Evolutionary conservation across 805 yeast species (phyloP), one percentile per base, ranked within the genome.

Genomic region (Candida germanica): DNA sequence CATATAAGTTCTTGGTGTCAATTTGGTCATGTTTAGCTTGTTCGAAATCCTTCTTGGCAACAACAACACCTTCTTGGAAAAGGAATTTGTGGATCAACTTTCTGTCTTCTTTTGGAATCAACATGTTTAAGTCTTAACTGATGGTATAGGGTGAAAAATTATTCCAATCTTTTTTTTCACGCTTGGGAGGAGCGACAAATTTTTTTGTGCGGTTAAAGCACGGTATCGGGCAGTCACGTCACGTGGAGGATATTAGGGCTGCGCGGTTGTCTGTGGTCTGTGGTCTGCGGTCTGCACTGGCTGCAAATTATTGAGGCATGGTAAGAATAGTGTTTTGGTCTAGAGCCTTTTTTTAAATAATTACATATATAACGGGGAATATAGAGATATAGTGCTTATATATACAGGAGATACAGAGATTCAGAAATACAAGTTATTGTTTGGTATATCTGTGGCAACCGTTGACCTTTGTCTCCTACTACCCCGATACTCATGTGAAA

Each of bases 81-180:
- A 93, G 93, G 86, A 89, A 84, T 74, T 82, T 86, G 94, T 88
- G 96, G 74, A 93, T 93, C 89, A 87, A 87, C 80, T 87, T 87
- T 84, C 99, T 89, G 75, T 93, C 98, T 76, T 87, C 95, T 79
- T 87, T 93, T 78, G 99, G 98, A 82, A 93, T 93, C 80, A 93
- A 83, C 99, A 93, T 93, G 67, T 47, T 66, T 27, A 35, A 29
- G 32, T 16, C 29, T 31, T 26, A 25, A 33, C 36, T 36, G 29
- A n/a, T 29, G 29, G 11, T 32, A 36, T 36, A 36, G 39, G 23
- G 29, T 34, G 39, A 36, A 40, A 37, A 37, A 25, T 31, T 35
- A 35, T 34, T 33, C 36, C 31, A 33, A 35, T 19, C 21, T 33
- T 33, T 37, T 36, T 36, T 37, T 41, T 37, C 35, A 35, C 42